Percentiles rank a stretch among this genome's conserved stretches.
phyloP scores from a whole-genome alignment of 805 yeast species.

The Ogataea nakhonphanomensis region DNA sequence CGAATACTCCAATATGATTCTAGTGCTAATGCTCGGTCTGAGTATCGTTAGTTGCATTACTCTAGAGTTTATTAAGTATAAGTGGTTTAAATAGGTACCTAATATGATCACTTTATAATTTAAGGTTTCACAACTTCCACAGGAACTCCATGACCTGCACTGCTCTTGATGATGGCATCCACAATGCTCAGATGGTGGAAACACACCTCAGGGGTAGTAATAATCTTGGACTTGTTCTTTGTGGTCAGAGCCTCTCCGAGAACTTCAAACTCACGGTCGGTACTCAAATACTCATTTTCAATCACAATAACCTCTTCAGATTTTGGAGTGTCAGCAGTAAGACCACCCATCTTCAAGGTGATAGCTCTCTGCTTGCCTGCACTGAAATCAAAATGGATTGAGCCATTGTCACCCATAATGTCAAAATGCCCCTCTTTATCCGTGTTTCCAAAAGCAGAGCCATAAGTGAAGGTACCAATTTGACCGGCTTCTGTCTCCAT shows the following conservation, averaged over 20 bases:
- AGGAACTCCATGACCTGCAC: conserved; percentile 41
- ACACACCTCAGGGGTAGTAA: conserved; percentile 64
- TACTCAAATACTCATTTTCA: conserved; percentile 42
- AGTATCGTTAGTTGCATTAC: conserved; percentile 54
- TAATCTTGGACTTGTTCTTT: conserved; percentile 21
- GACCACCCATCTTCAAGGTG: conserved; percentile 48
- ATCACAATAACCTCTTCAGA: conserved; percentile 33
- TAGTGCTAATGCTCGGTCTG: conserved; percentile 71
- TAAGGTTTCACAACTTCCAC: conserved; percentile 31
- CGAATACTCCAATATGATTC: conserved; percentile 76
- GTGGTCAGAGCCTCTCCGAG: conserved; percentile 37
- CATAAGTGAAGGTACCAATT: conserved; percentile 84
- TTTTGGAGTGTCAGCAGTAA: conserved; percentile 48
- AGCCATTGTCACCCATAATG: conserved; percentile 78
- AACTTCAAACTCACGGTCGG: conserved; percentile 44
- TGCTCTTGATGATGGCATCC: conserved; percentile 78
- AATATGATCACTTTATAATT: background rate
- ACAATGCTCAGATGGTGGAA: conserved; percentile 92
- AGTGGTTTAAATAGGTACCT: background rate
- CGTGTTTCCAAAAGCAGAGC: conserved; percentile 82
- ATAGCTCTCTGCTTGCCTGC: conserved; percentile 42
- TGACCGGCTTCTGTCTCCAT: conserved; percentile 53
- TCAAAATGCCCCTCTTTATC: conserved; percentile 63
- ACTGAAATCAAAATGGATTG: conserved; percentile 64
- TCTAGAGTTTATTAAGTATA: conserved; percentile 26